A percentile compares a stretch with the other conserved stretches of the same genome.
These are phyloP conservation scores for Lentinula detonsa DNA, from an alignment of 768 basidiomycete genomes.

Conservation along the genomic window DNA sequence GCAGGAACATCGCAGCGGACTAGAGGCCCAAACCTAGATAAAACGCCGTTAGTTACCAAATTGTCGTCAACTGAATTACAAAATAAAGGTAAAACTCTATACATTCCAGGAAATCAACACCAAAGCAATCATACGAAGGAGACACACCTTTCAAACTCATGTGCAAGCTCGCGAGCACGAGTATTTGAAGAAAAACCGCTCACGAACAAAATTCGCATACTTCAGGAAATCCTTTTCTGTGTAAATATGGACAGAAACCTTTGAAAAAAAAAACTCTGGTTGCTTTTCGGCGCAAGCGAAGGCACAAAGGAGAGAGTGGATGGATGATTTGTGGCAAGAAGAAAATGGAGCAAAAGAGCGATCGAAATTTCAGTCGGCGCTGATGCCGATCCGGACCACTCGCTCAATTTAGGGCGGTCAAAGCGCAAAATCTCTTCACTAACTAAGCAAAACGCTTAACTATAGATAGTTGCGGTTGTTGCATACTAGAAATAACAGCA, in stretches of 20 bases:
- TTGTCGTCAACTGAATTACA: background rate
- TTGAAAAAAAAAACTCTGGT: no score
- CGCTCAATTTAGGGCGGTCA: background rate
- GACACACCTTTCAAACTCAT: constrained; percentile 77
- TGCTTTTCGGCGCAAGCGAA: background rate
- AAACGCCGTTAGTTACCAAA: constrained; percentile 5
- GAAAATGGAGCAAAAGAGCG: background rate
- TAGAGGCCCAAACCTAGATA: constrained; percentile 68
- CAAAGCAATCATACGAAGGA: background rate
- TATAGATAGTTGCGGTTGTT: no score
- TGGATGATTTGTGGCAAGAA: background rate
- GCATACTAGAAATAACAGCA: no score
- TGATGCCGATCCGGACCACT: background rate
- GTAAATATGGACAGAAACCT: background rate
- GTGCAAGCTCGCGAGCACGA: constrained; percentile 78
- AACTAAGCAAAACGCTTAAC: background rate
- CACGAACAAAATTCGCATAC: constrained; percentile 81
- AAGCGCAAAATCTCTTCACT: background rate
- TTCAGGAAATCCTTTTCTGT: background rate
- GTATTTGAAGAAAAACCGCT: constrained; percentile 82
- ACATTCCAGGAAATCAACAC: background rate
- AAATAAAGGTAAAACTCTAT: background rate
- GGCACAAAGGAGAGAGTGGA: background rate
- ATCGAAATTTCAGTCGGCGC: background rate
- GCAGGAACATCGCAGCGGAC: constrained; percentile 90